Base-by-base conservation (phyloP, 345 rosid species). In the Eutrema heterophyllum region DNA sequence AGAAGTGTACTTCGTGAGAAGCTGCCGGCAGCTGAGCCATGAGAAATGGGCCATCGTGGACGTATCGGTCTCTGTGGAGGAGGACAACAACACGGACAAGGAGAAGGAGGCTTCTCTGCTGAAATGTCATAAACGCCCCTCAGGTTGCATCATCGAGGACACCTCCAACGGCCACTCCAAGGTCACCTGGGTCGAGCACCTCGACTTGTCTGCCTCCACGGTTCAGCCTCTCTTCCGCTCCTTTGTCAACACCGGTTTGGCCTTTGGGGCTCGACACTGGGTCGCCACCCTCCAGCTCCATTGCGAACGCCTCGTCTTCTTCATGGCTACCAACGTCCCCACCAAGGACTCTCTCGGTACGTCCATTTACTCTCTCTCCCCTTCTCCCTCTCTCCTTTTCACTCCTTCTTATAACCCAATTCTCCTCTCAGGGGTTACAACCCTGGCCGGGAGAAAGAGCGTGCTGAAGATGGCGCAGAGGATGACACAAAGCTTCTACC, bases 311-410 rank as follows among this genome's bases (percentile, higher is more conserved):
- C 89, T 87, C 6, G 98, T 92, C 14, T 96, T 96, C 87, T 92
- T 86, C 88, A 90, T 96, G 99, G 99, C 99, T 35, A 96, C 97
- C 67, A 92, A 96, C 75, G 98, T 96, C 71, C 99, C 99, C 11
- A 90, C 97, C 45, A 96, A 96, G 78, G 99, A 96, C 81, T 92
- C 99, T 58, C 85, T 81, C 16, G 98, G 99, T 95, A 36, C 33
- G 79, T 62, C 33, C 32, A 64, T 61, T 27, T 3, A 61, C 29
- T 60, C 55, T 29, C 13, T 21, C 21, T 57, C 30, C 10, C 13
- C 6, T 3, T 52, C 7, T 18, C 2, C 49, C 5, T 56, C 6
- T 39, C 14, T 41, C 6, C 6, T 43, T 27, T 9, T n/a, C 18
- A 32, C 13, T n/a, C 44, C 16, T 32, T 32, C 7, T 52, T 41